Conservation (phyloP, 139 green algal genomes). For the Raphidocelis subcapitata region DNA sequence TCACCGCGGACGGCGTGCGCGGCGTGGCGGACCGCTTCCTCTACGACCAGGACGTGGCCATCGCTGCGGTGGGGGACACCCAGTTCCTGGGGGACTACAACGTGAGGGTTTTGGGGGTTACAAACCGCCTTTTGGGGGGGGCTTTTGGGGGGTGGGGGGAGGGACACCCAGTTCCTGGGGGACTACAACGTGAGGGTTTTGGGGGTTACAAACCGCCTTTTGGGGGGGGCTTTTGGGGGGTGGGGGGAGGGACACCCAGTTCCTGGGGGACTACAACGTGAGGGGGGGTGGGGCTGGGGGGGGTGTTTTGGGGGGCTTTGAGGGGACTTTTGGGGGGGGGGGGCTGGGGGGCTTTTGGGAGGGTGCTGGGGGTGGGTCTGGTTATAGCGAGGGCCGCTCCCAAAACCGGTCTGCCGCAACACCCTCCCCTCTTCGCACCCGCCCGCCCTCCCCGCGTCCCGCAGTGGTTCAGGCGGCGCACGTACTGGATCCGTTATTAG, state of each 20-base stretch:
- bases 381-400: no score
- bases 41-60: constrained; percentile 87
- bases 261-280: constrained; percentile 91
- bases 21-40: constrained; percentile 88
- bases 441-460: no score
- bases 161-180: constrained; percentile 86
- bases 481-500: constrained; percentile 97
- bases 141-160: constrained; percentile 69
- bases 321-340: no score
- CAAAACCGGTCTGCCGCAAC: no score
- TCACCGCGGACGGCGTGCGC: constrained; percentile 84
- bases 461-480: constrained; percentile 83
- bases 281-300: no score
- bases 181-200: constrained; percentile 84
- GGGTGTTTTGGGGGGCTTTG: no score
- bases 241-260: constrained; percentile 54
- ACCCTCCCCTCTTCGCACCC: no score
- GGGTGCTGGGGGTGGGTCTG: no score
- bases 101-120: constrained; percentile 26
- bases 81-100: constrained; percentile 95
- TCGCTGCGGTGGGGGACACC: constrained; percentile 88
- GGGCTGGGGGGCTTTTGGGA: no score
- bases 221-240: neutral
- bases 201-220: neutral
- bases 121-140: neutral